phyloP scores from a whole-genome alignment of 2,329 filamentous ascomycete genomes.

The Rhytidhysteron rufulum region DNA sequence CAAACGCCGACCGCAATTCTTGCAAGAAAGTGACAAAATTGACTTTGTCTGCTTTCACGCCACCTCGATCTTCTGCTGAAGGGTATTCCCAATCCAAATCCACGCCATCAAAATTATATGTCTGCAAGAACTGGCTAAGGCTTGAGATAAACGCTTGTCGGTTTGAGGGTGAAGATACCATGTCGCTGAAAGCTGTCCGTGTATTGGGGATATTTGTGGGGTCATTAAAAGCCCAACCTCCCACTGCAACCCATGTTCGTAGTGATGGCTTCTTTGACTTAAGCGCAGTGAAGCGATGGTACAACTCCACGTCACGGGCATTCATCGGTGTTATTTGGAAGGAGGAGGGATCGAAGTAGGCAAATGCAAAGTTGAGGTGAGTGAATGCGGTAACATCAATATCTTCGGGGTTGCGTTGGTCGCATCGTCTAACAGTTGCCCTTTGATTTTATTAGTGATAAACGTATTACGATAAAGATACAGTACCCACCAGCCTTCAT shows the following conservation, averaged over 20 bases:
- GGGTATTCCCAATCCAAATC: constrained; percentile 48
- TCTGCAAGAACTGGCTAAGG: constrained; percentile 37
- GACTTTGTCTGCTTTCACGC: constrained; percentile 30
- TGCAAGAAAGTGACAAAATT: constrained; percentile 20
- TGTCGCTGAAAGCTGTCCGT: constrained; percentile 21
- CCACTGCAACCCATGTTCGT: constrained; percentile 38
- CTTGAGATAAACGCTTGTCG: constrained; percentile 36
- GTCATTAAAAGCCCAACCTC: constrained; percentile 43
- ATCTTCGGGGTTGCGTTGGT: constrained; percentile 13
- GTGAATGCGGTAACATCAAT: constrained; percentile 20
- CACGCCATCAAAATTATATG: constrained; percentile 41
- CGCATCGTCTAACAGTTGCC: too few relatives aligned
- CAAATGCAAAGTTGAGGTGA: constrained; percentile 21
- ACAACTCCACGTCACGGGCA: constrained; percentile 14
- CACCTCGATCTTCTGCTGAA: constrained; percentile 30
- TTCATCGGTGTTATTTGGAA: constrained; percentile 23
- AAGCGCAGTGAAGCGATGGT: constrained; percentile 26
- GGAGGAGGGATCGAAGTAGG: constrained; percentile 12
- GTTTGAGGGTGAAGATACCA: constrained; percentile 25
- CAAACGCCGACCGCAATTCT: constrained; percentile 18
- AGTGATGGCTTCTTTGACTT: constrained; percentile 26
- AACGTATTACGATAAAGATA: too few relatives aligned
- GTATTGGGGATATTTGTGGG: constrained; percentile 21
- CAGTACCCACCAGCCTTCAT: too few relatives aligned
- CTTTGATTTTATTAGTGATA: too few relatives aligned